A percentile compares a stretch with the other conserved stretches of the same genome.
Evolutionary conservation across 2,329 filamentous ascomycete species (phyloP).

Genomic region (Rutstroemia sp.): DNA sequence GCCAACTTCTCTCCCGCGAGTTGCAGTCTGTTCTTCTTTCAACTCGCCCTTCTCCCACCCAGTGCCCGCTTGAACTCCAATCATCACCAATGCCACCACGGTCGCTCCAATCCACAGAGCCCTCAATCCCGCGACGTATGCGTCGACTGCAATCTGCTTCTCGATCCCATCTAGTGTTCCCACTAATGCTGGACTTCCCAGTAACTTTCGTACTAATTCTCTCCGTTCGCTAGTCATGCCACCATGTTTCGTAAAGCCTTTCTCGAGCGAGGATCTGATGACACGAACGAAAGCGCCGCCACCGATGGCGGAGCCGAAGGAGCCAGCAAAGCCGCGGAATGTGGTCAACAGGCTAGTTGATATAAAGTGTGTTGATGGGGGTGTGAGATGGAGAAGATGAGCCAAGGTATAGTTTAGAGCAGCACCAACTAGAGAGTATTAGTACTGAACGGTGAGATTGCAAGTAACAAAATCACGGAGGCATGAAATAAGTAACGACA

Average conservation of each 20-base stretch:
- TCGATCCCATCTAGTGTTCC: slow-evolving; percentile 40
- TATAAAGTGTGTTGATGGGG: slow-evolving; percentile 61
- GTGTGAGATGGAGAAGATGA: slow-evolving; percentile 68
- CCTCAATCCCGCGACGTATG: slow-evolving; percentile 47
- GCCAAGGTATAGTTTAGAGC: slow-evolving; percentile 75
- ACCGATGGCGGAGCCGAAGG: slow-evolving; percentile 72
- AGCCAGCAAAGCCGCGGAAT: slow-evolving; percentile 74
- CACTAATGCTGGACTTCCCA: slow-evolving; percentile 53
- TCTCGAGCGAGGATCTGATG: slow-evolving; percentile 26
- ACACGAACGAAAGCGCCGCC: slow-evolving; percentile 45
- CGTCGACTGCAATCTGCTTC: slow-evolving; percentile 41
- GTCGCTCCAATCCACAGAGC: slow-evolving; percentile 45
- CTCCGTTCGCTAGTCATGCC: slow-evolving; percentile 20
- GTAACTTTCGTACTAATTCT: slow-evolving; percentile 44
- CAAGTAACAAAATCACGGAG: too few species aligned
- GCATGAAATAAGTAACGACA: too few species aligned
- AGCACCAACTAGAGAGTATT: slow-evolving; percentile 43
- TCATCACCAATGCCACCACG: slow-evolving; percentile 40
- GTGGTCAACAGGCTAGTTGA: slow-evolving; percentile 70
- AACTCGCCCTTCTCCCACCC: slow-evolving; percentile 39
- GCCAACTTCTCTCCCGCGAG: neutral
- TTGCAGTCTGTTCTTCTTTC: too few species aligned
- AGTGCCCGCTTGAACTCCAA: slow-evolving; percentile 48
- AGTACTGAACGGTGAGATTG: neutral
- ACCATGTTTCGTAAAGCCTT: slow-evolving; percentile 31